Conservation (phyloP, 495 filamentous ascomycete genomes). For the Xylaria telfairii region DNA sequence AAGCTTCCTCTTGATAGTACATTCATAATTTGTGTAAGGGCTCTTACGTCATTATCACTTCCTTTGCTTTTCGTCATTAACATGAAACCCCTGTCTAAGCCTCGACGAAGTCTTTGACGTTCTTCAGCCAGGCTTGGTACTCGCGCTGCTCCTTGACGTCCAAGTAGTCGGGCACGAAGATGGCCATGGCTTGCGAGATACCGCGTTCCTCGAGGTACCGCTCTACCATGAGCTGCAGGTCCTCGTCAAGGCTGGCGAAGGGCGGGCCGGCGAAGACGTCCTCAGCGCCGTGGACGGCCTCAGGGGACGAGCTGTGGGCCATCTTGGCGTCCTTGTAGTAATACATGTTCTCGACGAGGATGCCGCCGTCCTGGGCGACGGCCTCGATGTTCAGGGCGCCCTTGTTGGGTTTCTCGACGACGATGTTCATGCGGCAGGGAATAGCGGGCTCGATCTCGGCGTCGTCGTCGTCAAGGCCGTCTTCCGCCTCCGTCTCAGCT, state of each 20-base stretch:
- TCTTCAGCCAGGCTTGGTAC: constrained; percentile 89
- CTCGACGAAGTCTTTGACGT: constrained; percentile 77
- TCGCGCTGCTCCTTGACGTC: constrained; percentile 99
- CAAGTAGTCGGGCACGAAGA: constrained; percentile 95
- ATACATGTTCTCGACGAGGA: constrained; percentile 90
- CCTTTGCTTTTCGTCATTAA: neutral
- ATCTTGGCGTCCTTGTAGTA: constrained; percentile 78
- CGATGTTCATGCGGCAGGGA: constrained; percentile 83
- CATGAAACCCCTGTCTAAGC: constrained; percentile 53
- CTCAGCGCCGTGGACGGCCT: constrained; percentile 59
- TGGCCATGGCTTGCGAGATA: constrained; percentile 82
- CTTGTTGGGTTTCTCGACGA: constrained; percentile 78
- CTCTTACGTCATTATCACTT: neutral
- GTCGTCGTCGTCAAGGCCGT: constrained; percentile 49
- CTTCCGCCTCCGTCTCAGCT: constrained; percentile 54
- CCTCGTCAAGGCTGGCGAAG: constrained; percentile 93
- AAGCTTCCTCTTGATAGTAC: constrained; percentile 8
- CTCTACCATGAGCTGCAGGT: constrained; percentile 89
- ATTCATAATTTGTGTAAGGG: neutral
- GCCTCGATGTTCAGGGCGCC: constrained; percentile 90
- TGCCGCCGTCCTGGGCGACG: constrained; percentile 81
- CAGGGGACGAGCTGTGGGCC: constrained; percentile 60
- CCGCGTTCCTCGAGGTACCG: constrained; percentile 94
- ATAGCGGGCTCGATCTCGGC: constrained; percentile 65
- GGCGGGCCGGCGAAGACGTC: constrained; percentile 89